Evolutionary conservation across 164 flowering plant species (phyloP), one percentile per base, ranked within the genome.

Genomic region (Protea cynaroides): DNA sequence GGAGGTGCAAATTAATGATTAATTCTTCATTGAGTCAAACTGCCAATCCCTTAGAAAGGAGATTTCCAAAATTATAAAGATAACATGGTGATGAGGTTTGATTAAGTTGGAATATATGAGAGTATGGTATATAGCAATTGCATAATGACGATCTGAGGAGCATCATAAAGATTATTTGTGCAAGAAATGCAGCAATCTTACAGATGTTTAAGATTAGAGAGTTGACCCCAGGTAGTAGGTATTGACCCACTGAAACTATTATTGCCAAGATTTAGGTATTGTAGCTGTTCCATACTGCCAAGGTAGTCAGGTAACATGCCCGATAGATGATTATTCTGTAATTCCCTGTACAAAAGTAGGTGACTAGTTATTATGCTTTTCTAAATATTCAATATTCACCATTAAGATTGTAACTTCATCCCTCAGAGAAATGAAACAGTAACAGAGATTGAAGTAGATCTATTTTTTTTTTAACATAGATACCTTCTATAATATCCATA

Each of bases 271-370:
- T 90, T 84, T 68, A 93, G 80, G 74, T 71, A 79, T 68, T 87
- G 80, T 37, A 93, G 71, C n/a, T 76, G 57, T 40, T 50, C 65
- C 89, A 93, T 65, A 61, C 67, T 76, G 56, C 90, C 80, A 54
- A 93, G 76, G 61, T 67, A 88, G 77, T 86, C 95, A 44, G 96
- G 97, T 59, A 93, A 77, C 7, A 56, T 51, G 58, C 98, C 97
- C n/a, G 84, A 81, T 11, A 93, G 73, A 40, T 85, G 69, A 71
- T 93, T 93, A 74, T 88, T 71, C 67, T 90, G 89, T 59, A 90
- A 73, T 43, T 90, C 90, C 87, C 98, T 93, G 87, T 78, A 76
- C 34, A n/a, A 29, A 63, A 65, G 63, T 46, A 40, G 52, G 51
- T 52, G 44, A 50, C 8, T 62, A 3, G 56, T 17, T 56, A 64